Conservation (phyloP, 805 yeast genomes). For the Myxozyma neotropica region DNA sequence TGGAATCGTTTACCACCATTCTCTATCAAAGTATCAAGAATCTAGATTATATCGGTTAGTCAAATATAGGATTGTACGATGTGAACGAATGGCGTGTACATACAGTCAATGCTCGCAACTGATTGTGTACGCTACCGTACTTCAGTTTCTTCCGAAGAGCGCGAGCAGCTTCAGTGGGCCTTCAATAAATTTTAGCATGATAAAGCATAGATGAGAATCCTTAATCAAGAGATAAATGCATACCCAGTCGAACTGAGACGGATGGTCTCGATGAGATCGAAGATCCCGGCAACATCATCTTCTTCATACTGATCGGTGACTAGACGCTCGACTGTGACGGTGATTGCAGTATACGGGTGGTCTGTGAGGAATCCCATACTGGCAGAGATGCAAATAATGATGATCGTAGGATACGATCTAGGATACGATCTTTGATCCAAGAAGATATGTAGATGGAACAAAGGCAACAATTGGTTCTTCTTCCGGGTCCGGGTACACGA, state of each 20-base stretch:
- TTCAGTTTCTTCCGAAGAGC: constrained; percentile 87
- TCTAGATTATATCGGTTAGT: constrained; percentile 13
- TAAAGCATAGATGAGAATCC: no score
- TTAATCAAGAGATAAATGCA: no score
- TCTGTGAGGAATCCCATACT: constrained; percentile 35
- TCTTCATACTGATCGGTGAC: constrained; percentile 41
- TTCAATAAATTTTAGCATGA: constrained; percentile 36
- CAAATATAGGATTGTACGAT: neutral
- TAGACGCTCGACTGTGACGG: constrained; percentile 46
- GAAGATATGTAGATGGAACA: no score
- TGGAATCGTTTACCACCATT: constrained; percentile 50
- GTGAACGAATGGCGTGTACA: constrained; percentile 1
- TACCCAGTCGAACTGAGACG: constrained; percentile 45
- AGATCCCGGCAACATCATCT: constrained; percentile 52
- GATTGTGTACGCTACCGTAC: constrained; percentile 71
- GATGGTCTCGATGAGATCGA: constrained; percentile 61
- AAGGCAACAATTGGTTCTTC: no score
- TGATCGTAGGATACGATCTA: no score
- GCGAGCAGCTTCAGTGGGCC: constrained; percentile 81
- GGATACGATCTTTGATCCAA: no score
- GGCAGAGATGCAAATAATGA: no score
- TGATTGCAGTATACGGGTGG: constrained; percentile 51
- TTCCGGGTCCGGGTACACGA: neutral
- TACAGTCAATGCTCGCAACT: constrained; percentile 64
- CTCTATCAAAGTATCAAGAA: constrained; percentile 62